Evolutionary conservation across 192 early-diverging fungal genomes (phyloP), one percentile per base, ranked within the genome.

Genomic region (Coemansia sp.): DNA sequence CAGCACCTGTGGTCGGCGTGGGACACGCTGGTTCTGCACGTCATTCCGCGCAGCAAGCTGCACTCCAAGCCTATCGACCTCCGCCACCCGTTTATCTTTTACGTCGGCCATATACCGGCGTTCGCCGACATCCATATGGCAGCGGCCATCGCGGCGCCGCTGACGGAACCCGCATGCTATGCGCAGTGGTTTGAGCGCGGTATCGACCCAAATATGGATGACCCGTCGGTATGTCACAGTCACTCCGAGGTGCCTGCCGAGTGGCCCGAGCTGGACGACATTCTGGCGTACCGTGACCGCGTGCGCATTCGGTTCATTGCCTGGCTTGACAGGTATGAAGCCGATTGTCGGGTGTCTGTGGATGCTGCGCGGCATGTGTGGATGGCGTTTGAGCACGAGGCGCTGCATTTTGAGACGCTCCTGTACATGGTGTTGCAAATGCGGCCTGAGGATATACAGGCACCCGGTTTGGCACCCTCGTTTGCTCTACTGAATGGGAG

Each of bases 301-400:
- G 88, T 93, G 19, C 82, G 92, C 17, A 65, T 66, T 8, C 74
- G 93, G 6, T 58, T 93, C 0, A 25, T 64, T 9, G 35, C 51
- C 24, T 69, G 92, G 39, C 43, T 94, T 8, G 43, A 31, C 2
- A 46, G 25, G 41, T 67, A 73, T 54, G 62, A 67, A 51, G 59
- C 29, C 45, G 22, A 46, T 15, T 39, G 57, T 6, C 9, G 25
- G 1, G 41, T 39, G 12, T 32, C 64, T 14, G 65, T 47, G 11
- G 54, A 64, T 17, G 65, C 60, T 25, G 87, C 82, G 6, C 83
- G 93, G 20, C 86, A 88, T 15, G 29, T 96, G 27, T 94, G 87
- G 86, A 95, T 97, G 94, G 82, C 85, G 15, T 96, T 91, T 82
- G 96, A 98, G 73, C 96, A 98, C 71, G 92, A 98, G 64, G 94